phyloP scores from a whole-genome alignment of 83 land plant species.

The Thuja plicata region DNA sequence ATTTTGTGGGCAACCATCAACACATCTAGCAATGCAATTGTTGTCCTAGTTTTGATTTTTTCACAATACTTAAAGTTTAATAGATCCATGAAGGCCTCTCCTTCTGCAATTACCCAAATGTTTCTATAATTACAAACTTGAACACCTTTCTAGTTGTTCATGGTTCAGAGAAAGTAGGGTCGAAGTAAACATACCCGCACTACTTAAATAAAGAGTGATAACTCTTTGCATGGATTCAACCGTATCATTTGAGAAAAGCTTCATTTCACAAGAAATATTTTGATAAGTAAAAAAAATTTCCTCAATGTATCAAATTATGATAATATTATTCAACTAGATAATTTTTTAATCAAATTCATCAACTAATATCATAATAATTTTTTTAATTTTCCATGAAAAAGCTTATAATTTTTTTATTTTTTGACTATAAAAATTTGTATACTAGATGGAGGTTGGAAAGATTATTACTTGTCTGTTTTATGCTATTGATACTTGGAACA shows the following conservation, averaged over 20 bases:
- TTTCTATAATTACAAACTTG: no score
- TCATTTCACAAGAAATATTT: background rate
- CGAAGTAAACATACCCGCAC: background rate
- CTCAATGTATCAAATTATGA: no score
- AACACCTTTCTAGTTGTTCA: background rate
- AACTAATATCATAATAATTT: no score
- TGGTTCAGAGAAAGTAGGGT: background rate
- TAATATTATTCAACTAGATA: no score
- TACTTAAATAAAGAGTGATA: background rate
- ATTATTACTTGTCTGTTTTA: no score
- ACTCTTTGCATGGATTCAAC: background rate
- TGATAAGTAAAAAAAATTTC: no score
- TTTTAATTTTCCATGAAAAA: no score
- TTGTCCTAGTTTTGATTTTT: conserved; percentile 30
- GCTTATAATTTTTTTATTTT: no score
- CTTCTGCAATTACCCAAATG: conserved; percentile 44
- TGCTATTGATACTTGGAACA: no score
- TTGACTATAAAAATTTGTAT: no score
- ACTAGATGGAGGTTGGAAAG: no score
- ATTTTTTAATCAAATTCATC: no score
- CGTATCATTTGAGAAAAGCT: background rate
- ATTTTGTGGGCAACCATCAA: conserved; percentile 53
- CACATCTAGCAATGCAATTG: conserved; percentile 38
- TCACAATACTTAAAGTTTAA: conserved; percentile 51
- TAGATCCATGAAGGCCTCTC: conserved; percentile 42